phyloP scores from a whole-genome alignment of 1,284 basidiomycete species.

The Ganoderma meredithae region DNA sequence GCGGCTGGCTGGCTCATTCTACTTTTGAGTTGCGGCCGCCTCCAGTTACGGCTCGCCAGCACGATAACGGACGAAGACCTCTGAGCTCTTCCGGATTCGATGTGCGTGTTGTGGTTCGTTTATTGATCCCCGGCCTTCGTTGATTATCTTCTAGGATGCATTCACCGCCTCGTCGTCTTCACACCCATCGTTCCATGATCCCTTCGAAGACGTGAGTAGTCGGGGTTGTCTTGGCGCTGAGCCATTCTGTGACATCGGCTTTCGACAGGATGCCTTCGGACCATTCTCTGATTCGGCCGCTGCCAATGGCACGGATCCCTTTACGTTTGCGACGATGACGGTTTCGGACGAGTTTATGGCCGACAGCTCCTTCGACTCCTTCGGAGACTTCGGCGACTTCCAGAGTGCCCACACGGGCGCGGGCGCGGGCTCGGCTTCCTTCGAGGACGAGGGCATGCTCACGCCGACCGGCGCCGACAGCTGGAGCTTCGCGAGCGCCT shows the following conservation, averaged over 20 bases:
- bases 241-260: not conserved
- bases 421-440: conserved; percentile 34
- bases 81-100: conserved; percentile 63
- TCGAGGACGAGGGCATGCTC: conserved; percentile 56
- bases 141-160: conserved; percentile 53
- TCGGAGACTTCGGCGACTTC: conserved; percentile 84
- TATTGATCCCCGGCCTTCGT: not conserved
- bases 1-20: conserved; percentile 80
- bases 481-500: conserved; percentile 66
- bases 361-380: conserved; percentile 64
- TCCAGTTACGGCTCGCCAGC: conserved; percentile 59
- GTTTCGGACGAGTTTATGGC: conserved; percentile 63
- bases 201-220: conserved; percentile 51
- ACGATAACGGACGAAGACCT: conserved; percentile 56
- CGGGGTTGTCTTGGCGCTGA: not conserved
- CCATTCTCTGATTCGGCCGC: conserved; percentile 75
- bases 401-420: conserved; percentile 53
- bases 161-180: conserved; percentile 53
- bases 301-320: conserved; percentile 58
- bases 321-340: conserved; percentile 64
- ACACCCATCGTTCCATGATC: conserved; percentile 50
- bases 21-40: conserved; percentile 69
- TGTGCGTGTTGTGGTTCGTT: conserved; percentile 47
- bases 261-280: conserved; percentile 53
- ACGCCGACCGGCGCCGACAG: conserved; percentile 69